Conservation (phyloP, 2,329 filamentous ascomycete species). For the Fusarium sp. region DNA sequence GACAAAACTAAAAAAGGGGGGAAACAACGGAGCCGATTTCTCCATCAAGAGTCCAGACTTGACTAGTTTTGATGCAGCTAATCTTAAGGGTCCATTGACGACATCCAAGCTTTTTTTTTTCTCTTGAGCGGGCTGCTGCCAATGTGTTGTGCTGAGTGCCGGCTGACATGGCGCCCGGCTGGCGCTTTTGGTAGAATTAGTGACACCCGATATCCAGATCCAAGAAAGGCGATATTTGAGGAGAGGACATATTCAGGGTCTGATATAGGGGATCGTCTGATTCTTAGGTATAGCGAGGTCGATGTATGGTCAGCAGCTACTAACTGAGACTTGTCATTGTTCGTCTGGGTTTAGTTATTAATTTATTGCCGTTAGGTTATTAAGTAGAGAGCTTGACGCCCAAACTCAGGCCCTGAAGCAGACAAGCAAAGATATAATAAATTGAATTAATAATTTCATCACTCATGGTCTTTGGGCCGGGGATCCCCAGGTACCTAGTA, state of each 20-base stretch:
- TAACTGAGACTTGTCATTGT: not conserved
- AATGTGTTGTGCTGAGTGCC: not conserved
- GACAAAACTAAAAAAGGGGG: not conserved
- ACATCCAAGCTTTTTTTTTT: slow-evolving; percentile 13
- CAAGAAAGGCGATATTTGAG: not conserved
- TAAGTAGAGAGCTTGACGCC: not conserved
- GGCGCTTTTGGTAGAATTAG: slow-evolving; percentile 9
- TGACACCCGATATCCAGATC: not conserved
- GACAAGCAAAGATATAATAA: not conserved
- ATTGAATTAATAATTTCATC: not conserved
- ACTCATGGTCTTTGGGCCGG: not conserved
- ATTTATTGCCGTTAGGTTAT: not conserved
- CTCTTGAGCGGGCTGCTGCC: not conserved
- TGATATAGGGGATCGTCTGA: not conserved
- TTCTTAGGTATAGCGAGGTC: not conserved
- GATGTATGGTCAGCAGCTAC: not conserved
- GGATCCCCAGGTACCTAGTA: not conserved
- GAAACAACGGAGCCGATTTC: slow-evolving; percentile 1
- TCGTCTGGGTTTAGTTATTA: not conserved
- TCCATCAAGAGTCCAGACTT: slow-evolving; percentile 26
- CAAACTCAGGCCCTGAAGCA: not conserved
- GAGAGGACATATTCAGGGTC: not conserved
- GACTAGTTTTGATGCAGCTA: slow-evolving; percentile 14
- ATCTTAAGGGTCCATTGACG: slow-evolving; percentile 31
- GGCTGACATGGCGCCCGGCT: not conserved